Evolutionary conservation across 148 eudicot species (phyloP).

Genomic region (Dysphania ambrosioides): DNA sequence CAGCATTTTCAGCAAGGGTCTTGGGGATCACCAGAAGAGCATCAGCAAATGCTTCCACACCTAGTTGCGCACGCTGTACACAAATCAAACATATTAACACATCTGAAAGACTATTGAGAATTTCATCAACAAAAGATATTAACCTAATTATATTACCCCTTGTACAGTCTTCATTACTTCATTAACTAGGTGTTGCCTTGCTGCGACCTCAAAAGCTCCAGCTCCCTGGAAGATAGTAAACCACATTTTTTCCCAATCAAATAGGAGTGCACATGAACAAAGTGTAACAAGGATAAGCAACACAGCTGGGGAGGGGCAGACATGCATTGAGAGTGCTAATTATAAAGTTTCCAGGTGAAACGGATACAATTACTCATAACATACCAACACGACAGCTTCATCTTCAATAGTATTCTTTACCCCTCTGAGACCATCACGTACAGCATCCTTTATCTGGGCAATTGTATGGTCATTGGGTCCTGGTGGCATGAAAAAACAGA

Average conservation of each 20-base stretch:
- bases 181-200: constrained; percentile 77
- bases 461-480: constrained; percentile 99
- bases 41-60: constrained; percentile 92
- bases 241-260: not conserved
- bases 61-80: constrained; percentile 84
- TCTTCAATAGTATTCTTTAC: constrained; percentile 95
- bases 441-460: constrained; percentile 98
- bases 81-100: constrained; percentile 15
- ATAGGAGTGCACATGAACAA: not conserved
- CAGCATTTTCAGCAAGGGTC: constrained; percentile 92
- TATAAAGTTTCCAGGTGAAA: not conserved
- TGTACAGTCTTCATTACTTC: constrained; percentile 90
- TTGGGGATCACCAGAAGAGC: constrained; percentile 91
- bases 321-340: not conserved
- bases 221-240: constrained; percentile 56
- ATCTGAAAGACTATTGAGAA: not conserved
- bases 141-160: constrained; percentile 55
- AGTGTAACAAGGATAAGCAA: not conserved
- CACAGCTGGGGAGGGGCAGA: not conserved
- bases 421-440: constrained; percentile 94
- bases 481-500: constrained; percentile 24
- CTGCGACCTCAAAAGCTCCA: constrained; percentile 98
- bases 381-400: constrained; percentile 79
- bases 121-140: not conserved
- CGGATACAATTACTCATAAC: constrained; percentile 12